Base-by-base conservation (phyloP, 2,329 filamentous ascomycete species). In the Capronia americana region DNA sequence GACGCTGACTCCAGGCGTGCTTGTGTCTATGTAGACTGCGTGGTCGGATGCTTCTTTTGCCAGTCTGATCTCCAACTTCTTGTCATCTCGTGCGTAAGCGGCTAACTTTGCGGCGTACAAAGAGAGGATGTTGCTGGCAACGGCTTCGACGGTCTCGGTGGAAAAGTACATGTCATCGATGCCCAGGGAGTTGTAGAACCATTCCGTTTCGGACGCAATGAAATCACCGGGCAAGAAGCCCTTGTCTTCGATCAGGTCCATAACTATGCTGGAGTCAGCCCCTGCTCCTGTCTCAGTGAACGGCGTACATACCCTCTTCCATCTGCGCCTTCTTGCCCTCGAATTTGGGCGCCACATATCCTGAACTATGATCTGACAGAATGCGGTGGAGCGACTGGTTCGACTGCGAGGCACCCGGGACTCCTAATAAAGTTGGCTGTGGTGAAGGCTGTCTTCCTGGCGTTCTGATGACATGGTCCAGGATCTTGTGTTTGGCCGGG, bases 161-260 rank as follows among this genome's bases (percentile, higher is more conserved):
- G 93, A 89, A 82, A 98, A 98, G 84, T 97, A 98, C 81, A 96
- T 94, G 84, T 97, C 95, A 76, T 99, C 95, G 74, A 99, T 99
- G 73, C 95, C 95, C 26, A 99, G 88, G 79, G 96, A 91, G 77
- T 95, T 92, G 84, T 99, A 99, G 84, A 99, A 99, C 94, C 95
- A 99, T 67, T 88, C 86, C 59, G 93, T 92, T 81, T 99, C 93
- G 28, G 88, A 86, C 69, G 96, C 91, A 69, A 97, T 86, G 71
- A 96, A 91, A 60, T 90, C 85, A 64, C 87, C 85, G 1, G 95
- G 95, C 68, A 99, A 92, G 86, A 96, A 97, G 67, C 90, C 91
- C 75, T 90, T 91, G 71, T 89, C 86, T 75, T 88, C 85, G 73
- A 97, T 88, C 75, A 90, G 83, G 71, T 90, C 88, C 87, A 92